Evolutionary conservation across 2,329 filamentous ascomycete species (phyloP), one percentile per base, ranked within the genome.

Genomic region (Apiospora hydei): DNA sequence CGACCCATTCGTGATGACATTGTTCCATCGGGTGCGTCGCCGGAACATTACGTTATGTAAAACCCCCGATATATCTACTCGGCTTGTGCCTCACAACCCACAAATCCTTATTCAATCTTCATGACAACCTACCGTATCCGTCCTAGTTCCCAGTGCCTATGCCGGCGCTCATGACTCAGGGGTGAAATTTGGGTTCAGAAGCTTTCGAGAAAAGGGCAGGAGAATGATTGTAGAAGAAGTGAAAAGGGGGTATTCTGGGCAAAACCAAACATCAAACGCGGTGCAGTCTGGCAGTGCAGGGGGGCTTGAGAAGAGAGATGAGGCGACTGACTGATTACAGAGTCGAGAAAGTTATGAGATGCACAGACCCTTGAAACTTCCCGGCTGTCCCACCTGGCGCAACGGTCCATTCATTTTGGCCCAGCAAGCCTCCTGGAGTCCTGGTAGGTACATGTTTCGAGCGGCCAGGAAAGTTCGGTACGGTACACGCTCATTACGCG

Each of bases 361-460:
- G 57, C 57, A 64, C 57, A 64, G 57, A 64, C 57, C 57, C n/a
- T 64, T 64, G 34, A 41, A 64, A 64, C 57, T 64, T 64, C 57
- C 57, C 34, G 57, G 57, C 34, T 64, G 57, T n/a, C 30, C 30
- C 57, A 64, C 57, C 57, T 41, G 57, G 57, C 57, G 10, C 34
- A 41, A 64, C 57, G 34, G 57, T 64, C 34, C 57, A 64, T 64
- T 64, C 57, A 64, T 64, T 64, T 41, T 64, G 57, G 18, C 18
- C 34, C 57, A 61, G 38, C 53, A 61, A 64, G 30, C 57, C 57
- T 64, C 57, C 57, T 64, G 18, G 57, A 41, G 18, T 64, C 57
- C 57, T 64, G 18, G 57, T 64, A 34, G 53, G 53, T 61, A 38
- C 53, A 61, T 38, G 30, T 61, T 61, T 61, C 53, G 53, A 61